Percentiles rank a stretch among this genome's conserved stretches.
Evolutionary conservation across 1,139 yeast genomes (phyloP).

Genomic region (Waltiozyma solani): DNA sequence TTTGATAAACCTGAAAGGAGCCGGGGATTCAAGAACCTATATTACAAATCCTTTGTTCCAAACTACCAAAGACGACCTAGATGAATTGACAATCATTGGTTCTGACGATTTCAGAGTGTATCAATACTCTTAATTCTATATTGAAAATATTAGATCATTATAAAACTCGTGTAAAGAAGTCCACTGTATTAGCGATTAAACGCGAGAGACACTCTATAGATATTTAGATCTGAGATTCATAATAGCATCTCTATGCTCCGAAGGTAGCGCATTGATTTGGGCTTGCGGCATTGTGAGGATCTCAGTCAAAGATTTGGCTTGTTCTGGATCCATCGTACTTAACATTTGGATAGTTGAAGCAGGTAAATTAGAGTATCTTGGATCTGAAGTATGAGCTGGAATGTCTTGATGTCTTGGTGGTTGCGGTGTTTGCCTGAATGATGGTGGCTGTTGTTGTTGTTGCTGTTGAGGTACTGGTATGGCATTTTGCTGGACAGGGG

Average conservation of each 20-base stretch:
- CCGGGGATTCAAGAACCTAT: neutral
- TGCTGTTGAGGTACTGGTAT: slow-evolving; percentile 8
- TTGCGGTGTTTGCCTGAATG: slow-evolving; percentile 9
- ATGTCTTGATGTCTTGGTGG: slow-evolving; percentile 5
- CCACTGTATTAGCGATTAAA: no score
- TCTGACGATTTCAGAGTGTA: neutral
- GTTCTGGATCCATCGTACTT: slow-evolving; percentile 38
- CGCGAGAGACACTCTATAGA: slow-evolving; percentile 25
- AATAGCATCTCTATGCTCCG: slow-evolving; percentile 54
- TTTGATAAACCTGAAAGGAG: neutral
- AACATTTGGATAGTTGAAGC: slow-evolving; percentile 38
- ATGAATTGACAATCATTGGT: neutral
- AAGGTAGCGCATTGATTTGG: slow-evolving; percentile 46
- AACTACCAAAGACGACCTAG: neutral
- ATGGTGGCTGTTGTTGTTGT: slow-evolving; percentile 8
- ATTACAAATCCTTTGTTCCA: neutral
- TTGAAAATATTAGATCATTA: no score
- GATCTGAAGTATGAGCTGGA: slow-evolving; percentile 8
- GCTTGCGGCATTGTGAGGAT: slow-evolving; percentile 48
- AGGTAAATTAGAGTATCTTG: slow-evolving; percentile 41
- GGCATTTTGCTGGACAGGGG: slow-evolving; percentile 7
- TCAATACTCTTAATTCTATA: no score
- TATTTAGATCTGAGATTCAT: slow-evolving; percentile 48
- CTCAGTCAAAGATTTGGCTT: slow-evolving; percentile 57
- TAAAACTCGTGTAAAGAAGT: no score